phyloP scores from a whole-genome alignment of 2,329 filamentous ascomycete genomes.

The Epichloe scottii region DNA sequence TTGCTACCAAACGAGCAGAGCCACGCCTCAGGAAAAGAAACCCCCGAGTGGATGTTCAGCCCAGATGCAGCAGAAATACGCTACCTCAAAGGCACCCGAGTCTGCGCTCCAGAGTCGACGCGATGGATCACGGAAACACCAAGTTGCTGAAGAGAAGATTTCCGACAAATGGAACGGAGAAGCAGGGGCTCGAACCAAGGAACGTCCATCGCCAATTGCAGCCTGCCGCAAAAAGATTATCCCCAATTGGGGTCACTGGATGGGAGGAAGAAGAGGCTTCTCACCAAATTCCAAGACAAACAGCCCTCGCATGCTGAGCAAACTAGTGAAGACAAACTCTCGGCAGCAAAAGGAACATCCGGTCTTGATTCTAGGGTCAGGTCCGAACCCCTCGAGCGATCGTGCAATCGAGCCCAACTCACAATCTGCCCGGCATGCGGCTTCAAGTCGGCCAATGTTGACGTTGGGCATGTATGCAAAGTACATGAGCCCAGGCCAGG shows the following conservation, averaged over 20 bases:
- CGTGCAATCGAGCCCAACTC: not conserved
- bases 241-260: constrained; percentile 4
- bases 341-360: not conserved
- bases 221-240: not conserved
- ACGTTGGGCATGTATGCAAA: not conserved
- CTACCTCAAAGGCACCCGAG: not conserved
- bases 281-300: not conserved
- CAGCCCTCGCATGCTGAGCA: not conserved
- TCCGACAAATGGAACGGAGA: not conserved
- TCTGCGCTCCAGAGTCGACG: not conserved
- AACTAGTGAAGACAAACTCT: not conserved
- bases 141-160: not conserved
- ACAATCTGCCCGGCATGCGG: not conserved
- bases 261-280: constrained; percentile 9
- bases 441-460: constrained; percentile 4
- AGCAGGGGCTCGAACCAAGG: not conserved
- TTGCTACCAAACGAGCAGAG: not conserved
- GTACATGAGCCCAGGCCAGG: not conserved
- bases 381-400: not conserved
- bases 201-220: not conserved
- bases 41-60: not conserved
- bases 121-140: not conserved
- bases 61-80: not conserved
- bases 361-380: not conserved
- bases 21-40: not conserved